Conservation (phyloP, 1,139 yeast species). For the Scheffersomyces quercinus region DNA sequence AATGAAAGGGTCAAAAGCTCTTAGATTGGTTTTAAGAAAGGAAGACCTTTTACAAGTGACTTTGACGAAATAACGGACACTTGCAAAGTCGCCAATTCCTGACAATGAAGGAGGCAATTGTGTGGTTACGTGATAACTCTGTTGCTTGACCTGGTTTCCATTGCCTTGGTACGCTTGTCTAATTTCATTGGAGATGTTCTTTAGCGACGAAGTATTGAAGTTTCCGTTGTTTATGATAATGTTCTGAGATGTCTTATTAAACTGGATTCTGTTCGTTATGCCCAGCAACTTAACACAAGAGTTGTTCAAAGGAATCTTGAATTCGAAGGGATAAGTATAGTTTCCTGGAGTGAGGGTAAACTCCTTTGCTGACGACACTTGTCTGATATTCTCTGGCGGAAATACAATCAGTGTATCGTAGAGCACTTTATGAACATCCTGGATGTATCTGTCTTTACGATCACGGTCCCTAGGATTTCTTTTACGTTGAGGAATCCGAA, state of each 20-base stretch:
- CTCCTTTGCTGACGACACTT: slow-evolving; percentile 49
- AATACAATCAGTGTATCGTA: slow-evolving; percentile 58
- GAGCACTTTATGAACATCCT: slow-evolving; percentile 56
- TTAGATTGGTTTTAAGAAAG: slow-evolving; percentile 48
- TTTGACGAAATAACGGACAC: slow-evolving; percentile 54
- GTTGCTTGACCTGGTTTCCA: slow-evolving; percentile 2
- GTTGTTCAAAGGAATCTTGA: slow-evolving; percentile 52
- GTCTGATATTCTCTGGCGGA: slow-evolving; percentile 58
- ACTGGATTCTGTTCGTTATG: slow-evolving; percentile 40
- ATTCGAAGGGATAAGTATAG: slow-evolving; percentile 58
- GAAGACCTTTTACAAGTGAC: slow-evolving; percentile 61
- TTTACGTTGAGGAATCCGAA: slow-evolving; percentile 19
- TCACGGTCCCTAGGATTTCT: background rate
- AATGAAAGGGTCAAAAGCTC: slow-evolving; percentile 51
- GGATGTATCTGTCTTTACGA: slow-evolving; percentile 12
- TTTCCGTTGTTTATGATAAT: slow-evolving; percentile 38
- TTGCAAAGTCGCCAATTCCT: slow-evolving; percentile 48
- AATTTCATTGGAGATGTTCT: slow-evolving; percentile 21
- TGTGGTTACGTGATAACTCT: slow-evolving; percentile 38
- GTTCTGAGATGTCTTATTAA: slow-evolving; percentile 33
- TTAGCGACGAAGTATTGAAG: slow-evolving; percentile 21
- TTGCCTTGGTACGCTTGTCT: slow-evolving; percentile 3
- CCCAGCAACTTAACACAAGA: slow-evolving; percentile 50
- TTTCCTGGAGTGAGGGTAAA: slow-evolving; percentile 63
- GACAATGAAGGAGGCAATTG: slow-evolving; percentile 60